Conservation (phyloP, 2,329 filamentous ascomycete species). For the Pyrenophora graminea region DNA sequence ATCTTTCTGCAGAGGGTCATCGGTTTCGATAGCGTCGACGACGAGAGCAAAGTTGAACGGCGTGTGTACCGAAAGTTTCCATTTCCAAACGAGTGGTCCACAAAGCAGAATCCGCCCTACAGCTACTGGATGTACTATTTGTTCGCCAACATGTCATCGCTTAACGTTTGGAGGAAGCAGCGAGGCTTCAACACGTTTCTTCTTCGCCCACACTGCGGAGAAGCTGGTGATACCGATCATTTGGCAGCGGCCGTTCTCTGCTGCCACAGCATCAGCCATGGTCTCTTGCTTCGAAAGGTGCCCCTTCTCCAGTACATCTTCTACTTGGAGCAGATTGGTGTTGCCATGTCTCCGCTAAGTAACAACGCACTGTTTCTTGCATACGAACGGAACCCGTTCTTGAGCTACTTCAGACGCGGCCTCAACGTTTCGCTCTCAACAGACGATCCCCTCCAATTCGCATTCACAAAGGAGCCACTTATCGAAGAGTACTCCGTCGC, state of each 20-base stretch:
- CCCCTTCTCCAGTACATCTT: conserved; percentile 95
- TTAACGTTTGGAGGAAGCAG: conserved; percentile 89
- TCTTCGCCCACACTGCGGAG: conserved; percentile 90
- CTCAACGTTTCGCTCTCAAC: conserved; percentile 96
- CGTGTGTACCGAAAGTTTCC: conserved; percentile 96
- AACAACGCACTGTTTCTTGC: conserved; percentile 97
- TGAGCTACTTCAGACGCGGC: conserved; percentile 92
- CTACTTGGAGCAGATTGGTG: conserved; percentile 96
- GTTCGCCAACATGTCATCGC: conserved; percentile 88
- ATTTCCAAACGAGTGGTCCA: conserved; percentile 83
- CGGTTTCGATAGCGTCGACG: conserved; percentile 96
- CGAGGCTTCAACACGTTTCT: conserved; percentile 96
- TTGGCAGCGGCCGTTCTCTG: conserved; percentile 87
- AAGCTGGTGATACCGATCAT: conserved; percentile 96
- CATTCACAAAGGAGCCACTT: conserved; percentile 95
- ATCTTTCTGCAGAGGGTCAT: conserved; percentile 93
- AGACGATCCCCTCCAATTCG: conserved; percentile 95
- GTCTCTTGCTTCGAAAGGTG: conserved; percentile 88
- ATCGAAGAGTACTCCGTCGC: conserved; percentile 99
- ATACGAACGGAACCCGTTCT: conserved; percentile 95
- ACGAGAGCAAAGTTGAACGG: conserved; percentile 95
- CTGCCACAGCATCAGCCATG: conserved; percentile 96
- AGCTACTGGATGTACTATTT: conserved; percentile 99
- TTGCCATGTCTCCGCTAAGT: conserved; percentile 98
- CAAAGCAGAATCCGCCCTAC: conserved; percentile 95